These are phyloP conservation scores for Eimeria necatrix DNA, from an alignment of 169 alveolate species.

Conservation along the genomic window DNA sequence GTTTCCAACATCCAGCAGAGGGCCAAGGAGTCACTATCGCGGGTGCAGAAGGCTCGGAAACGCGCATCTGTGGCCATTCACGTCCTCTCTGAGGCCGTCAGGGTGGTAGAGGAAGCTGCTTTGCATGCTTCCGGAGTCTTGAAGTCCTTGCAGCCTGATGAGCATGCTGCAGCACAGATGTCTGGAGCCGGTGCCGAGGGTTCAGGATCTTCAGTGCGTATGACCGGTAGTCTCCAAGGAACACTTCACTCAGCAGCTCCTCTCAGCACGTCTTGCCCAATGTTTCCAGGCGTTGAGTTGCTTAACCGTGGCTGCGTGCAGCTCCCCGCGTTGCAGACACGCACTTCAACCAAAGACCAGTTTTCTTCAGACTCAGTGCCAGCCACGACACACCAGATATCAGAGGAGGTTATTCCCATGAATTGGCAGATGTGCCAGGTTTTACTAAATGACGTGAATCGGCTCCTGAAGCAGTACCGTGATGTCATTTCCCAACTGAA, in stretches of 20 bases:
- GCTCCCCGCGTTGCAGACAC: conserved; percentile 47
- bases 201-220: not conserved
- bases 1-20: conserved; percentile 11
- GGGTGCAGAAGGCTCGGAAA: not conserved
- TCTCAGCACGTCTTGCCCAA: not conserved
- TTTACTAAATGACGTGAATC: not conserved
- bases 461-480: conserved; percentile 30
- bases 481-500: conserved; percentile 23
- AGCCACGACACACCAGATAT: not conserved
- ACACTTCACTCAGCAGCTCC: conserved; percentile 25
- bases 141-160: not conserved
- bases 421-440: conserved; percentile 48
- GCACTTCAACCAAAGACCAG: not conserved
- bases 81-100: conserved; percentile 43
- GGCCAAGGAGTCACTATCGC: not conserved
- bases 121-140: not conserved
- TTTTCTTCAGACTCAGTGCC: not conserved
- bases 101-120: conserved; percentile 67
- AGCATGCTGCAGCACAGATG: not conserved
- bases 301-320: conserved; percentile 56
- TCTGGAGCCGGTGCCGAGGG: not conserved
- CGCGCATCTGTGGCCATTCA: not conserved
- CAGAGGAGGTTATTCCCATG: conserved; percentile 6
- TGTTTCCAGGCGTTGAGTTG: conserved; percentile 69
- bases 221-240: too few relatives aligned